Percentiles rank a stretch among this genome's conserved stretches.
Conservation (phyloP, 73 alveolate species). For the Durusdinium trenchii region DNA sequence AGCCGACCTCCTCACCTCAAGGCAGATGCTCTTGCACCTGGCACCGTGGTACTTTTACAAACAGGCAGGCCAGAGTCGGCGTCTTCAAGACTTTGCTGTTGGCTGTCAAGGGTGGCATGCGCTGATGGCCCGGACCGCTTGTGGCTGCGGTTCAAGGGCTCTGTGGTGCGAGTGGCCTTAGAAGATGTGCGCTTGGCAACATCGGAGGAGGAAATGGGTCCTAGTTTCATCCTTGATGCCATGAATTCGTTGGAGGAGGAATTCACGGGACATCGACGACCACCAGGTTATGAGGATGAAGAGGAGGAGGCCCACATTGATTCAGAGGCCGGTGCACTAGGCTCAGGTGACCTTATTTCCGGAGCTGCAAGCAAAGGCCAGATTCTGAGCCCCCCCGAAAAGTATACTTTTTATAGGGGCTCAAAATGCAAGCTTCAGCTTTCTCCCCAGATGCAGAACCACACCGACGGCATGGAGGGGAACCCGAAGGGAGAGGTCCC, state of each 20-base stretch:
- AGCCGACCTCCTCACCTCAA: background rate
- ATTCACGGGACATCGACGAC: background rate
- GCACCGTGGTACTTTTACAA: background rate
- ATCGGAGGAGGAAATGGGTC: background rate
- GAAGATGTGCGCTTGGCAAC: conserved; percentile 1
- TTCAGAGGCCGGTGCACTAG: background rate
- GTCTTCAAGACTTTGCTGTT: background rate
- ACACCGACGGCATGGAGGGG: background rate
- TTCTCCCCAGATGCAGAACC: background rate
- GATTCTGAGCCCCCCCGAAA: background rate
- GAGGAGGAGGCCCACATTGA: background rate
- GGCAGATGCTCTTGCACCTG: background rate
- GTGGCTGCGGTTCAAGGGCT: background rate
- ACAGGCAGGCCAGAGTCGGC: background rate
- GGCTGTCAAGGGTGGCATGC: background rate
- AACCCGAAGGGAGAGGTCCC: background rate
- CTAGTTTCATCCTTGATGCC: background rate
- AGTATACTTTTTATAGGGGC: too few relatives aligned
- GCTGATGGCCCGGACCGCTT: background rate
- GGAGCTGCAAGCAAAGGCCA: background rate
- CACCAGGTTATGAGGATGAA: background rate
- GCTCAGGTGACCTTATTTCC: background rate
- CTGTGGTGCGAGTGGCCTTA: background rate
- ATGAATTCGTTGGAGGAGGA: background rate
- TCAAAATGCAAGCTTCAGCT: background rate